phyloP scores from a whole-genome alignment of 306 rosid species.

The Acmispon strigosus region DNA sequence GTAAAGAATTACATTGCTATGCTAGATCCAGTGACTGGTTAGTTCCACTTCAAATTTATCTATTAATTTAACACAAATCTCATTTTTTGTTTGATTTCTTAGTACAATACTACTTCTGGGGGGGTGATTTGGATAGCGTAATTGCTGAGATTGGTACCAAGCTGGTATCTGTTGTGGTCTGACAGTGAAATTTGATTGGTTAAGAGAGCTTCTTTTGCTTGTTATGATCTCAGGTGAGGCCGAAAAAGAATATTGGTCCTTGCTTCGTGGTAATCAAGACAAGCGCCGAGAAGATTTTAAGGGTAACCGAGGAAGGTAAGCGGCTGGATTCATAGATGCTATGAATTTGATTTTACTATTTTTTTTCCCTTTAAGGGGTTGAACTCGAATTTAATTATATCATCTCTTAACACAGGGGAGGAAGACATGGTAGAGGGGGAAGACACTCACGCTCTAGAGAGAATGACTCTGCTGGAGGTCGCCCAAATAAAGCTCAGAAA shows the following conservation, averaged over 20 bases:
- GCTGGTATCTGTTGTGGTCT: background rate
- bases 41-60: background rate
- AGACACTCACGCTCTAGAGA: conserved; percentile 62
- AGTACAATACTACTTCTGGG: background rate
- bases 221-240: conserved; percentile 57
- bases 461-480: conserved; percentile 29
- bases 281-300: conserved; percentile 34
- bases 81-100: background rate
- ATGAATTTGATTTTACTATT: background rate
- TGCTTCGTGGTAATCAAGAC: conserved; percentile 62
- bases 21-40: conserved; percentile 81
- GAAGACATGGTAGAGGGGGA: conserved; percentile 57
- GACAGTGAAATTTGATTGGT: background rate
- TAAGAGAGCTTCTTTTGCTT: background rate
- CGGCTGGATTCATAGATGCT: background rate
- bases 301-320: conserved; percentile 71
- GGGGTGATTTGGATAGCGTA: background rate
- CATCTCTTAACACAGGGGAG: conserved; percentile 59
- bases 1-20: conserved; percentile 68
- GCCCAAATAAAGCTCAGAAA: conserved; percentile 56
- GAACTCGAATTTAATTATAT: background rate
- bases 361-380: background rate
- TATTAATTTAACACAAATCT: background rate
- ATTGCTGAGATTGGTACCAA: background rate
- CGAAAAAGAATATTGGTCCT: conserved; percentile 79